These are phyloP conservation scores for Fusarium brachygibbosum DNA, from an alignment of 2,329 filamentous ascomycete genomes.

Conservation along the genomic window DNA sequence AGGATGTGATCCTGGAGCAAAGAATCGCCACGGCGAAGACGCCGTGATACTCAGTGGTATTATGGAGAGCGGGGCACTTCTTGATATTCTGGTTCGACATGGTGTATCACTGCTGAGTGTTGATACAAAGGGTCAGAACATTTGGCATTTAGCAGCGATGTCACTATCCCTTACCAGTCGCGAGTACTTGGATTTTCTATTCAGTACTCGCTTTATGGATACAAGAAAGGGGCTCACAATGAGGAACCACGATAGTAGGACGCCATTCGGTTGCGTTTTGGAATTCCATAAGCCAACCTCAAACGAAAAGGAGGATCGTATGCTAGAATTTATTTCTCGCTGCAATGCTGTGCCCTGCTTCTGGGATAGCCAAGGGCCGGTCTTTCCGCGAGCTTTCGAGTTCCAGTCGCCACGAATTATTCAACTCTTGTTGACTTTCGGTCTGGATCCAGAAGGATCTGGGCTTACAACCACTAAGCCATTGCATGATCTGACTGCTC, in stretches of 20 bases:
- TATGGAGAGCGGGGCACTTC: neutral
- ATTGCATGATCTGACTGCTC: neutral
- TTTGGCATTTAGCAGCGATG: neutral
- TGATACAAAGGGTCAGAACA: accelerated
- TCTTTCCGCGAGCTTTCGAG: neutral
- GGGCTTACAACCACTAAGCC: neutral
- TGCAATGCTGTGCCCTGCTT: neutral
- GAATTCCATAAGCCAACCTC: no score
- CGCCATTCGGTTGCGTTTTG: no score
- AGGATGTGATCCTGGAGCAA: neutral
- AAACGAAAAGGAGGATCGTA: no score
- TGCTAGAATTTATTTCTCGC: neutral
- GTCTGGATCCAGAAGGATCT: no score
- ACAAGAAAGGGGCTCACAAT: neutral
- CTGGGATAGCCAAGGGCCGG: neutral
- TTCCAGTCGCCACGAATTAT: neutral
- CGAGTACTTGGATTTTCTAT: neutral
- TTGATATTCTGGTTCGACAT: accelerated
- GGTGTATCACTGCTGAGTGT: neutral
- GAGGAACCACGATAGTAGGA: no score
- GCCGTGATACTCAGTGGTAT: neutral
- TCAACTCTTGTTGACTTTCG: neutral
- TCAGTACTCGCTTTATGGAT: neutral
- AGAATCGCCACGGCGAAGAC: neutral
- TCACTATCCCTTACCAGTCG: neutral